Evolutionary conservation across 1,139 yeast genomes (phyloP), one percentile per base, ranked within the genome.

Genomic region (Yamadazyma blattariae): DNA sequence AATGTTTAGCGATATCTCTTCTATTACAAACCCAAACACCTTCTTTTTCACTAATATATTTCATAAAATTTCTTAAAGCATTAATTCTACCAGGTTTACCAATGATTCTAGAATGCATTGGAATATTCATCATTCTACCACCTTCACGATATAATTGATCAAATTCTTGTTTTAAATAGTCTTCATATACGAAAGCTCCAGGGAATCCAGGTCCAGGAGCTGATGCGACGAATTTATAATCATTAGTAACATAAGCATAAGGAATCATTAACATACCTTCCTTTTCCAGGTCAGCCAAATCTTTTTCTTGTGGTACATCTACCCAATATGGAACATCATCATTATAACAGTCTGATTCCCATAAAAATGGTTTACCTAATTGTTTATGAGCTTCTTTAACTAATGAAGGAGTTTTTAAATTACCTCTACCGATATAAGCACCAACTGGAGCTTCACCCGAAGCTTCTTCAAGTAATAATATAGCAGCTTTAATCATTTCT

Each of bases 271-370:
- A 46, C 45, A 61, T 39, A 5, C 65, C 67, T 31, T 48, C 41
- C 34, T 52, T 52, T 27, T 50, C 54, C 30, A 34, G 40, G 20
- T 48, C 56, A 7, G 53, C 51, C 22, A 40, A 27, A 3, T 31
- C 37, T 16, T 33, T 37, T 29, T 45, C 48, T 21, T 44, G 47
- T 5, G 63, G 64, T 19, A 55, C 45, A 30, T 59, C 62, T 5
- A 49, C 46, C 61, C 64, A 61, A 41, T 51, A 56, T 7, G 67
- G 67, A 25, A 59, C 50, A 41, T 61, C 67, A 40, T 61, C 67
- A 24, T 52, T 52, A 40, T 59, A 61, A 17, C 53, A 52, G 37
- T 61, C 67, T 17, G 60, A 50, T 33, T 57, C 54, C 56, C 62
- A 61, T 30, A 52, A 39, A 19, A 60, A 50, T 21, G 59, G 61